Evolutionary conservation across 2,329 filamentous ascomycete genomes (phyloP).

Genomic region (Orbilia oligospora): DNA sequence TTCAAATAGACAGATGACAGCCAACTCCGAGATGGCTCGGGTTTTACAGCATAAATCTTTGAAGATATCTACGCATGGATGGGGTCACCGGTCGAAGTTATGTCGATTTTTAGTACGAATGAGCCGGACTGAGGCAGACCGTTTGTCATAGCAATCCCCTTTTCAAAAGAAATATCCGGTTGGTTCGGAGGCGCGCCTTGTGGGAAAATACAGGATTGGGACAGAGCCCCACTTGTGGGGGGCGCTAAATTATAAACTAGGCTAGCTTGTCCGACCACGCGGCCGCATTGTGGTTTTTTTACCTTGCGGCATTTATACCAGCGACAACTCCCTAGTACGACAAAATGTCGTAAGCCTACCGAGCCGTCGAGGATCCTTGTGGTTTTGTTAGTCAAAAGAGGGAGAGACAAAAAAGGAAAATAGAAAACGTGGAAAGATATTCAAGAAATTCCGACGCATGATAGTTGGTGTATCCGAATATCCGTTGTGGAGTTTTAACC

Average conservation of each 20-base stretch:
- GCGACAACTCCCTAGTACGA: too few relatives aligned
- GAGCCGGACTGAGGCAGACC: not conserved
- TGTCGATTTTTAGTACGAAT: not conserved
- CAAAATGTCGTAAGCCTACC: too few relatives aligned
- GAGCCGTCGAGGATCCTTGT: too few relatives aligned
- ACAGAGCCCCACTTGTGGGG: not conserved
- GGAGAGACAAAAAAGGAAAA: too few relatives aligned
- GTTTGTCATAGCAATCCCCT: not conserved
- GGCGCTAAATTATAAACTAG: not conserved
- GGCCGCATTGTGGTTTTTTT: not conserved
- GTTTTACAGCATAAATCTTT: not conserved
- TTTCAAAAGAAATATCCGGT: slow-evolving; percentile 18
- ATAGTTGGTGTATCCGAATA: too few relatives aligned
- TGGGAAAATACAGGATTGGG: not conserved
- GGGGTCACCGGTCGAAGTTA: too few relatives aligned
- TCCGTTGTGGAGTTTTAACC: too few relatives aligned
- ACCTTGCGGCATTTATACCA: not conserved
- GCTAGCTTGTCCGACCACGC: not conserved
- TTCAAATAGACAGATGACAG: not conserved
- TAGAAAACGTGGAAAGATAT: not conserved
- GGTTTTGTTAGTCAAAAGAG: too few relatives aligned
- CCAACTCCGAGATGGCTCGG: not conserved
- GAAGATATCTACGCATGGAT: not conserved
- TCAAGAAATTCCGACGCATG: not conserved
- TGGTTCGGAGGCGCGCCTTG: not conserved